These are phyloP conservation scores for Penicillium lividum DNA, from an alignment of 495 filamentous ascomycete genomes.

Conservation along the genomic window DNA sequence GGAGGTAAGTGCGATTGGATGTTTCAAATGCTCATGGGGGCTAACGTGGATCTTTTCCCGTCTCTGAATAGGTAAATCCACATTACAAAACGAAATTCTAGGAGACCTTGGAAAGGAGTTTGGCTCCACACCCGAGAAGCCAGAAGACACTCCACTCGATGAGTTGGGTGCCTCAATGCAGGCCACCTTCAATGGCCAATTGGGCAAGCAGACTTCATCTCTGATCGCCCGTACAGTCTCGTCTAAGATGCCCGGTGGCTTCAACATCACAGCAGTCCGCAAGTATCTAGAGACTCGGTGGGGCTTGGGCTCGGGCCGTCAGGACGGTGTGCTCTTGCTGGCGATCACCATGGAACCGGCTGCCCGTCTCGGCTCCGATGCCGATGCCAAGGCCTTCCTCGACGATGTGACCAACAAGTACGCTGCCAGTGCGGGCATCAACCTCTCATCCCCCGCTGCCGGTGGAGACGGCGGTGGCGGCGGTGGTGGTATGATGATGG, in stretches of 20 bases:
- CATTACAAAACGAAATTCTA: conserved; percentile 95
- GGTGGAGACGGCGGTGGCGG: conserved; percentile 73
- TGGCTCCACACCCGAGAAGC: conserved; percentile 96
- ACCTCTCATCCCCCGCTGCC: conserved; percentile 71
- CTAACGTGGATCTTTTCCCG: background rate
- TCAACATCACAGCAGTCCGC: conserved; percentile 92
- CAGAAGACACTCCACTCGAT: conserved; percentile 94
- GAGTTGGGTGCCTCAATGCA: conserved; percentile 96
- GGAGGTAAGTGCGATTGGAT: conserved; percentile 66
- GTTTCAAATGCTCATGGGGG: background rate
- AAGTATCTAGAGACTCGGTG: conserved; percentile 95
- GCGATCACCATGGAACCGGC: conserved; percentile 92
- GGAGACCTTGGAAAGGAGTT: conserved; percentile 98
- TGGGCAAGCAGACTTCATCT: conserved; percentile 94
- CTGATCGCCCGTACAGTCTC: conserved; percentile 92
- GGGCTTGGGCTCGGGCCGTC: conserved; percentile 83
- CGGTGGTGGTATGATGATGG: conserved; percentile 93
- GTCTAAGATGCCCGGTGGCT: conserved; percentile 98
- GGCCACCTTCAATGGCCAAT: conserved; percentile 94
- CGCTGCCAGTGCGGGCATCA: conserved; percentile 81
- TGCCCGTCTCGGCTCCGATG: conserved; percentile 81
- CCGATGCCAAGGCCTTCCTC: conserved; percentile 87
- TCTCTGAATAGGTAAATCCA: conserved; percentile 77
- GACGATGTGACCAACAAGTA: conserved; percentile 90
- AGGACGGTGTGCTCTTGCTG: conserved; percentile 87